Evolutionary conservation across 2,329 filamentous ascomycete genomes (phyloP).

Genomic region (Mariannaea elegans): DNA sequence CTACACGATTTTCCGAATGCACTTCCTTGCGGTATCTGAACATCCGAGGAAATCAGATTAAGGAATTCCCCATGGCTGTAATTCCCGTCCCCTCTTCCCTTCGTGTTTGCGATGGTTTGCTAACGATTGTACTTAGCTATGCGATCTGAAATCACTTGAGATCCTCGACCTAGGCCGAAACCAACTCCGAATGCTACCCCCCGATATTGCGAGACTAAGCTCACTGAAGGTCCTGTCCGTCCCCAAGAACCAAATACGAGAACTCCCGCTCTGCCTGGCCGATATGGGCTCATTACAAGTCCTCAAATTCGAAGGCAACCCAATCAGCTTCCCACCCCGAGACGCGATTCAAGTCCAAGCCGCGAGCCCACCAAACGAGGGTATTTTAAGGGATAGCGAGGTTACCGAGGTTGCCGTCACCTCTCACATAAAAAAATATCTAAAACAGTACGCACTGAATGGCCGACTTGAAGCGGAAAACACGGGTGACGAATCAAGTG

Average conservation of each 20-base stretch:
- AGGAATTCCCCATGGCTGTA: constrained; percentile 67
- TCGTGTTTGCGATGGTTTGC: constrained; percentile 25
- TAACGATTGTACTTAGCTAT: constrained; percentile 68
- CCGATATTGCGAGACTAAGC: constrained; percentile 80
- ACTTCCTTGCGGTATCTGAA: constrained; percentile 82
- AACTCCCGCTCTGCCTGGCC: constrained; percentile 83
- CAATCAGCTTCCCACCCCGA: constrained; percentile 80
- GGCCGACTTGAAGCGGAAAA: constrained; percentile 65
- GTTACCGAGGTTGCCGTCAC: constrained; percentile 69
- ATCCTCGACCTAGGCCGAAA: constrained; percentile 94
- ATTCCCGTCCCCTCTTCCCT: constrained; percentile 33
- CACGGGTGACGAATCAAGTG: constrained; percentile 70
- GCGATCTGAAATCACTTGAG: constrained; percentile 85
- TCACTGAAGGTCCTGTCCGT: constrained; percentile 91
- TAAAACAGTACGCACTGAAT: constrained; percentile 62
- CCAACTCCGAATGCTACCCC: constrained; percentile 79
- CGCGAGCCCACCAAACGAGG: constrained; percentile 64
- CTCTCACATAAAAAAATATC: constrained; percentile 68
- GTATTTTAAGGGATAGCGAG: constrained; percentile 65
- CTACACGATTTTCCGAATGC: constrained; percentile 77
- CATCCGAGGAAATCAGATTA: constrained; percentile 78
- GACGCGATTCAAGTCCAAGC: constrained; percentile 70
- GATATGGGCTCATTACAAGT: constrained; percentile 92
- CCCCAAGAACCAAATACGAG: constrained; percentile 85
- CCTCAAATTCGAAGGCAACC: constrained; percentile 89